A percentile compares a stretch with the other conserved stretches of the same genome.
Conservation (phyloP, 345 rosid genomes). For the Theobroma cacao region DNA sequence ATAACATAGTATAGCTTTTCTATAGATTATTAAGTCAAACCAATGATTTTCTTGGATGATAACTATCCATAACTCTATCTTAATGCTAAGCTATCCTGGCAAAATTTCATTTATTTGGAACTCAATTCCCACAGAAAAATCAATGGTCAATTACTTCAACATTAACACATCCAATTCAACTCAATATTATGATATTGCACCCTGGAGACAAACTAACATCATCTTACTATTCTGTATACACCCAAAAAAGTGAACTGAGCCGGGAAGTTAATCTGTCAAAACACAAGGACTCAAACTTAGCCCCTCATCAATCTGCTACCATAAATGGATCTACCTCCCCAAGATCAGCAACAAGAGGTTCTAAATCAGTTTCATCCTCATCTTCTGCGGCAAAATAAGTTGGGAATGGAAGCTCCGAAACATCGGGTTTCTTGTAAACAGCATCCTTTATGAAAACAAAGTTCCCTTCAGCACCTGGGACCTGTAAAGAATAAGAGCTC, state of each 20-base stretch:
- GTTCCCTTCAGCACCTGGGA: conserved; percentile 90
- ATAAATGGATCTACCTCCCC: conserved; percentile 89
- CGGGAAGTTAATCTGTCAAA: conserved; percentile 2
- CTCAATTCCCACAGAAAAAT: conserved; percentile 8
- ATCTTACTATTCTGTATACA: conserved; percentile 11
- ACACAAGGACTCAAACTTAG: not conserved
- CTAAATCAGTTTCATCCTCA: conserved; percentile 44
- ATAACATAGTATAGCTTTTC: not conserved
- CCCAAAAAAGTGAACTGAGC: not conserved
- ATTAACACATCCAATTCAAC: not conserved
- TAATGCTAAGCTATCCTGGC: not conserved
- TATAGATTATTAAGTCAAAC: not conserved
- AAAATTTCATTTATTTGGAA: conserved; percentile 16
- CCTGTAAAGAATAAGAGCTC: conserved; percentile 37
- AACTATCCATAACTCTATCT: not conserved
- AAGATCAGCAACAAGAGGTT: conserved; percentile 69
- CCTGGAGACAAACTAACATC: not conserved
- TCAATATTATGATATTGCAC: conserved; percentile 7
- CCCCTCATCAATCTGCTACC: conserved; percentile 50
- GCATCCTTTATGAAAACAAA: conserved; percentile 89
- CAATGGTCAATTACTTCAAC: conserved; percentile 6
- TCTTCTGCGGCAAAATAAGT: conserved; percentile 66
- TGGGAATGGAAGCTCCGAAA: conserved; percentile 81
- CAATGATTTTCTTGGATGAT: not conserved
- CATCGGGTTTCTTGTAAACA: conserved; percentile 71